Conservation (phyloP, 345 rosid genomes). For the Eucalyptus melliodora region DNA sequence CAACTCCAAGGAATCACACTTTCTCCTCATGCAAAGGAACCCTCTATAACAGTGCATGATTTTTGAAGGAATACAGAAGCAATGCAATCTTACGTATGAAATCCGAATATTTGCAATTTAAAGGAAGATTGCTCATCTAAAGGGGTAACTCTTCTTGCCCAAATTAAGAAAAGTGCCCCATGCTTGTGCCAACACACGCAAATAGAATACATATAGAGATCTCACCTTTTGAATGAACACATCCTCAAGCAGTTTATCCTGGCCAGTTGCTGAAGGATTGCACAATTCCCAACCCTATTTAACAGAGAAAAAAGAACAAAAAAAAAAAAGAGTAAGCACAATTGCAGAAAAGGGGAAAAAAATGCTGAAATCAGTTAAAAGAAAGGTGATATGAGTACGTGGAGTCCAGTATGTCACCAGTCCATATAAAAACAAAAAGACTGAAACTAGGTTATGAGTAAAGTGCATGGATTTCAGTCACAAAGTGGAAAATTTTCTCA, state of each 20-base stretch:
- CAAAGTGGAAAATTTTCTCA: constrained; percentile 17
- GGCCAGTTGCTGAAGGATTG: constrained; percentile 5
- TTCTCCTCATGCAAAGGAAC: neutral
- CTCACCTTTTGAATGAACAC: constrained; percentile 48
- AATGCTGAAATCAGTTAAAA: neutral
- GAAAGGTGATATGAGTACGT: neutral
- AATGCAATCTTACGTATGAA: neutral
- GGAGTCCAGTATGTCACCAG: neutral
- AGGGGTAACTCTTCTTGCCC: neutral
- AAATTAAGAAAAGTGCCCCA: neutral
- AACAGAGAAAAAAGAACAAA: neutral
- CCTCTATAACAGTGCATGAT: neutral
- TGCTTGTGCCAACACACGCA: neutral
- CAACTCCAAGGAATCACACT: neutral
- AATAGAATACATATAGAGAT: neutral
- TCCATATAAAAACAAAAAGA: neutral
- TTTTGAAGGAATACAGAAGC: neutral
- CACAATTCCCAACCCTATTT: constrained; percentile 23
- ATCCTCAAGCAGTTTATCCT: constrained; percentile 27
- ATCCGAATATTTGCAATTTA: neutral
- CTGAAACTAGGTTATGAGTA: neutral
- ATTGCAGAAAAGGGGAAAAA: neutral
- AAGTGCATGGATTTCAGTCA: neutral
- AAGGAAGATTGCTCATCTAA: neutral
- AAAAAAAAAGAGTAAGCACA: neutral